Conservation (phyloP, 1,284 basidiomycete species). For the Salmacisia buchloeana region DNA sequence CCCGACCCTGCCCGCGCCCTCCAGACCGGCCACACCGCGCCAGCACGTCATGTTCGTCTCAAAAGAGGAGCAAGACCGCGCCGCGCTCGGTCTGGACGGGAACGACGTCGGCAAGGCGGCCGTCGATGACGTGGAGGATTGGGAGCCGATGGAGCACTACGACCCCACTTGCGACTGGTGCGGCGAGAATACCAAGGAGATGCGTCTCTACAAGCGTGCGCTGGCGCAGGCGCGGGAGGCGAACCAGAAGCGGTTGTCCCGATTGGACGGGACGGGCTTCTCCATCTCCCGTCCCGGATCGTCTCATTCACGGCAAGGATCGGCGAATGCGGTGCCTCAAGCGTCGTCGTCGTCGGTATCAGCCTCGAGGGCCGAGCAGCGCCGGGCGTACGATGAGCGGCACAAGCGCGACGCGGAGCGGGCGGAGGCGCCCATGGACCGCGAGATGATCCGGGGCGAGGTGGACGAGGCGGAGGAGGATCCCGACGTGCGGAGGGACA, state of each 20-base stretch:
- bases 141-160: constrained; percentile 29
- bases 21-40: not conserved
- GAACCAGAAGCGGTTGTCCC: not conserved
- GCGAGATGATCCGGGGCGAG: constrained; percentile 11
- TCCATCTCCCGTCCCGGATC: not conserved
- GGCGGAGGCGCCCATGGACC: constrained; percentile 31
- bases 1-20: not conserved
- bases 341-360: not conserved
- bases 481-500: not conserved
- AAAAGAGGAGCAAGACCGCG: constrained; percentile 9
- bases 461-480: not conserved
- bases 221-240: not conserved
- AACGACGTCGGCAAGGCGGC: constrained; percentile 12
- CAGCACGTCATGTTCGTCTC: not conserved
- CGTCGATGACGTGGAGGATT: constrained; percentile 35
- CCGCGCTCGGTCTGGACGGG: constrained; percentile 3
- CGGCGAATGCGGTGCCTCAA: not conserved
- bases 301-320: not conserved
- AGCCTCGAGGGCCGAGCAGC: not conserved
- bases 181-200: constrained; percentile 43
- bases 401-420: constrained; percentile 26
- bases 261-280: not conserved
- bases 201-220: constrained; percentile 24
- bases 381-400: constrained; percentile 1
- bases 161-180: constrained; percentile 41